Percentiles rank a stretch among this genome's conserved stretches.
Evolutionary conservation across 257 asterid genomes (phyloP).

Genomic region (Solanum ahanhuiri): DNA sequence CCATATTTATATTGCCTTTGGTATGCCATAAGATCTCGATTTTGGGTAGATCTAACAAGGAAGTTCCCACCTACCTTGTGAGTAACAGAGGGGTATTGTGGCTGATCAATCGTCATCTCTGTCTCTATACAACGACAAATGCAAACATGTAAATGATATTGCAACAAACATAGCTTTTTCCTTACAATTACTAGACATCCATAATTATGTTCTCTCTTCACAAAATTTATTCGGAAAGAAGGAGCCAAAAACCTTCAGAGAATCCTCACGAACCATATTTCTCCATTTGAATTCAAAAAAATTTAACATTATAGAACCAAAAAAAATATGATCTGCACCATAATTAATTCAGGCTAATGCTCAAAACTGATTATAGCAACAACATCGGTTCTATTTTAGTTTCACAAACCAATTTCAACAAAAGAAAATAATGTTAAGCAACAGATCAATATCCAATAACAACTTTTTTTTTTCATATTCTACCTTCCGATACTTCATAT

Average conservation of each 20-base stretch:
- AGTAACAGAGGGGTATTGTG: constrained; percentile 13
- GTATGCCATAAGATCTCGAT: constrained; percentile 1
- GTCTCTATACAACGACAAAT: not conserved
- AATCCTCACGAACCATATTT: not conserved
- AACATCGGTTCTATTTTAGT: not conserved
- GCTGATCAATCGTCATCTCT: constrained; percentile 11
- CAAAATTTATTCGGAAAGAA: too few species aligned
- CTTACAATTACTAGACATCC: not conserved
- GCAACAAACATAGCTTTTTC: too few species aligned
- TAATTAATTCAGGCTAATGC: not conserved
- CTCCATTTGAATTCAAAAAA: not conserved
- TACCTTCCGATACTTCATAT: not conserved
- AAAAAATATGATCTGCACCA: not conserved
- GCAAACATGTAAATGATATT: not conserved
- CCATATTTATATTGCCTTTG: constrained; percentile 8
- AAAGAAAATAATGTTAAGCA: not conserved
- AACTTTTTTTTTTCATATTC: not conserved
- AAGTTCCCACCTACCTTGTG: constrained; percentile 15
- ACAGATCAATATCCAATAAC: not conserved
- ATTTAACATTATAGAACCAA: too few species aligned
- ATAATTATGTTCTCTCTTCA: too few species aligned
- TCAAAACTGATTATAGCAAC: not conserved
- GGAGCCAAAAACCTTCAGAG: too few species aligned
- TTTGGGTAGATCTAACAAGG: not conserved
- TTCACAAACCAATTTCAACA: not conserved